These are phyloP conservation scores for Malus hybrid DNA, from an alignment of 331 rosid species.

Conservation along the genomic window DNA sequence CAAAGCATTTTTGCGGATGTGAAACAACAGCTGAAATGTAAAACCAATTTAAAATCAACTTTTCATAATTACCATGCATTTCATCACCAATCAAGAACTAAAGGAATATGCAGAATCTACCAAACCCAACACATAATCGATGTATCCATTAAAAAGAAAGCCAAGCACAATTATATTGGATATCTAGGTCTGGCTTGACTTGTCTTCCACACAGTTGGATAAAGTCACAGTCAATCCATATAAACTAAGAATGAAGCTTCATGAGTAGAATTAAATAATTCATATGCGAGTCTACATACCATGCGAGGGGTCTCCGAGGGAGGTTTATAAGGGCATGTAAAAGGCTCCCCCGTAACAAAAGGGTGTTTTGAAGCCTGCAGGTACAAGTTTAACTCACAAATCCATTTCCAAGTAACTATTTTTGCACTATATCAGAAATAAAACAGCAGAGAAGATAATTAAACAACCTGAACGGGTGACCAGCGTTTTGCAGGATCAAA, in stretches of 20 bases:
- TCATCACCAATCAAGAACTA: neutral
- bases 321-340: constrained; percentile 79
- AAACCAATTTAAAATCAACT: neutral
- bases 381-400: constrained; percentile 26
- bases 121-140: neutral
- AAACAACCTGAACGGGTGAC: constrained; percentile 93
- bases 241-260: constrained; percentile 3
- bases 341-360: constrained; percentile 97
- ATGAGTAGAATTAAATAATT: constrained; percentile 4
- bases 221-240: neutral
- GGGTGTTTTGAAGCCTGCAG: constrained; percentile 98
- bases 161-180: neutral
- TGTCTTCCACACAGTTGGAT: neutral
- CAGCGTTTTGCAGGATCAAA: constrained; percentile 97
- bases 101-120: neutral
- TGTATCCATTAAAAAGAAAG: neutral
- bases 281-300: constrained; percentile 46
- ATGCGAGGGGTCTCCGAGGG: constrained; percentile 84
- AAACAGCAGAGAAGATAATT: constrained; percentile 4
- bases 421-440: constrained; percentile 16
- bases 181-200: neutral
- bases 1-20: neutral
- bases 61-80: neutral
- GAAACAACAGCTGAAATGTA: neutral
- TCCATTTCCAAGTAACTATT: constrained; percentile 7